phyloP scores from a whole-genome alignment of 768 basidiomycete species.

The Tulasnella sp. region DNA sequence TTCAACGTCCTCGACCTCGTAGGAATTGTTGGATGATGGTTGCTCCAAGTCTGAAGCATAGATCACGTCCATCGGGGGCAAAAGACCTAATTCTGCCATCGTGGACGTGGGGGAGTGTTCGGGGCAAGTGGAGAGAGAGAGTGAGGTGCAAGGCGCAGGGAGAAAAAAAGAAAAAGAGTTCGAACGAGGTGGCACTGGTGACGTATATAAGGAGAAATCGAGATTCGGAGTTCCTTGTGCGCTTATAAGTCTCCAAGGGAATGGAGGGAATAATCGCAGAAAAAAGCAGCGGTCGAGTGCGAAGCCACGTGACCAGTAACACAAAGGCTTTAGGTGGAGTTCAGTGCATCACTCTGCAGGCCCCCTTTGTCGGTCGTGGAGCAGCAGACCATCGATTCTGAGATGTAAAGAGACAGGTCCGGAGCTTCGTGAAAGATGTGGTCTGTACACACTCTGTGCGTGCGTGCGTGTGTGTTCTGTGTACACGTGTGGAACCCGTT shows the following conservation, averaged over 20 bases:
- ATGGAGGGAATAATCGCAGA: neutral
- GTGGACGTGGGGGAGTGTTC: neutral
- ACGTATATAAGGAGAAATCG: neutral
- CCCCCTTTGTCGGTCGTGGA: neutral
- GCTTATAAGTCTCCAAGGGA: neutral
- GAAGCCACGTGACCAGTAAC: neutral
- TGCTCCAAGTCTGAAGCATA: neutral
- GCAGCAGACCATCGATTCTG: neutral
- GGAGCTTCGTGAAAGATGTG: neutral
- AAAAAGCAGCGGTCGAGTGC: neutral
- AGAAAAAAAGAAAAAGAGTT: neutral
- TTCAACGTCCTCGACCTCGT: conserved; percentile 11
- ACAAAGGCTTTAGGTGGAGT: conserved; percentile 4
- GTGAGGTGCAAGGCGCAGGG: neutral
- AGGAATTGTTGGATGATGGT: neutral
- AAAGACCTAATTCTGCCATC: neutral
- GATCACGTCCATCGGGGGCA: conserved; percentile 14
- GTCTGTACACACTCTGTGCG: neutral
- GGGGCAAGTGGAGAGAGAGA: neutral
- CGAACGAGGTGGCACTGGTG: neutral
- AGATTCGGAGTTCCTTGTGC: neutral
- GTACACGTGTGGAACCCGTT: neutral
- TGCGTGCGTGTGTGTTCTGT: too few relatives aligned
- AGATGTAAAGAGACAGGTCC: neutral
- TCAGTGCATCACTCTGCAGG: neutral